phyloP scores from a whole-genome alignment of 345 rosid species.

The Arabidopsis thaliana region DNA sequence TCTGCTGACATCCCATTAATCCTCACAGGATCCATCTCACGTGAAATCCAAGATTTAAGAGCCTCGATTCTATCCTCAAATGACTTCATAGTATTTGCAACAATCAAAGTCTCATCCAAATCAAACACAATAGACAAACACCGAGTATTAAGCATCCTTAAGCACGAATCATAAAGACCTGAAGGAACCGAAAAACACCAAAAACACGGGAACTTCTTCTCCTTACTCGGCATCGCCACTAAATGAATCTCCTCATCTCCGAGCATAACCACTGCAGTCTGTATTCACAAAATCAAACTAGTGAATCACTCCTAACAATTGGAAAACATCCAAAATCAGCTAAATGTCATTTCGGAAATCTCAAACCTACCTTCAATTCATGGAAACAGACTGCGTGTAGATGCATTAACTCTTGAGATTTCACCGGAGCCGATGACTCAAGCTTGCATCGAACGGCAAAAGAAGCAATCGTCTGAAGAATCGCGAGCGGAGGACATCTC shows the following conservation, averaged over 20 bases:
- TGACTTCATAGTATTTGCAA: slow-evolving; percentile 95
- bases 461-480: slow-evolving; percentile 86
- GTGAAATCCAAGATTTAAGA: slow-evolving; percentile 75
- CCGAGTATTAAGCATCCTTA: slow-evolving; percentile 79
- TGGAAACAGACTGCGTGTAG: slow-evolving; percentile 92
- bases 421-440: slow-evolving; percentile 65
- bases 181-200: slow-evolving; percentile 87
- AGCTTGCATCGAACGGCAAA: slow-evolving; percentile 90
- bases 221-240: slow-evolving; percentile 99
- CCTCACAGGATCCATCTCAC: slow-evolving; percentile 78
- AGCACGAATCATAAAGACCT: slow-evolving; percentile 77
- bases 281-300: slow-evolving; percentile 7
- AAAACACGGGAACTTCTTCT: slow-evolving; percentile 96
- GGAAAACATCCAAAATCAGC: slow-evolving; percentile 3
- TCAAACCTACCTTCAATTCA: slow-evolving; percentile 70
- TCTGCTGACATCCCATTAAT: slow-evolving; percentile 75
- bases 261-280: slow-evolving; percentile 88
- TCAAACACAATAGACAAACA: slow-evolving; percentile 95
- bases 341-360: neutral
- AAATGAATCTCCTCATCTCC: slow-evolving; percentile 92
- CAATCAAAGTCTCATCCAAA: slow-evolving; percentile 94
- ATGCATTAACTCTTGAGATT: slow-evolving; percentile 68
- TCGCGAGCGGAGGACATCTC: slow-evolving; percentile 91
- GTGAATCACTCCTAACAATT: neutral
- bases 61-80: slow-evolving; percentile 89